Percentiles rank a stretch among this genome's conserved stretches.
Evolutionary conservation across 2,329 filamentous ascomycete genomes (phyloP).

Genomic region (Dactylonectria estremocensis): DNA sequence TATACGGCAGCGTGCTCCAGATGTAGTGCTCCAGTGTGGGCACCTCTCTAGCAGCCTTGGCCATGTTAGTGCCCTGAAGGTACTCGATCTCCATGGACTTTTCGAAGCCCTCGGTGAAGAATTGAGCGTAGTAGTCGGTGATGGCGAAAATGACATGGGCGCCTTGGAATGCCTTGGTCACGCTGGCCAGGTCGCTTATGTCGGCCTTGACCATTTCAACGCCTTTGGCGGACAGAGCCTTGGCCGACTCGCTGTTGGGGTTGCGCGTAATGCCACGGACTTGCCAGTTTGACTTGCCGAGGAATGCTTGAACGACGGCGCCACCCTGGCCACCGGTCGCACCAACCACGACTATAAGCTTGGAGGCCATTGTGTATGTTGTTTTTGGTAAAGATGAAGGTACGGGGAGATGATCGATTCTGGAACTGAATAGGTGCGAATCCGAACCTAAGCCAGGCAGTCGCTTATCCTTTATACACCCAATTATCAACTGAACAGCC

Average conservation of each 20-base stretch:
- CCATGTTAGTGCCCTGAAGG: constrained; percentile 7
- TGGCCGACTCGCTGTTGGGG: constrained; percentile 4
- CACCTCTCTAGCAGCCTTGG: not conserved
- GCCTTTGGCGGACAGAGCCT: constrained; percentile 3
- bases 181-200: not conserved
- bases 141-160: constrained; percentile 5
- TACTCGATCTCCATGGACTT: constrained; percentile 18
- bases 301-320: constrained; percentile 5
- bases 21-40: constrained; percentile 8
- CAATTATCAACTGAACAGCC: too few species aligned
- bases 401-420: too few species aligned
- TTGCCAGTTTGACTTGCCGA: not conserved
- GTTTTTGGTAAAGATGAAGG: too few species aligned
- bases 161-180: not conserved
- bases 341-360: constrained; percentile 11
- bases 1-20: constrained; percentile 18
- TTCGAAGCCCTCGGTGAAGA: not conserved
- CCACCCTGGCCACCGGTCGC: constrained; percentile 15
- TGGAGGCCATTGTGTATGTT: not conserved
- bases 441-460: too few species aligned
- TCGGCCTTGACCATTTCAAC: constrained; percentile 11
- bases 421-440: too few species aligned
- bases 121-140: constrained; percentile 12
- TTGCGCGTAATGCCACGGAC: constrained; percentile 9
- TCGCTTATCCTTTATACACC: too few species aligned